Percentiles rank a stretch among this genome's conserved stretches.
Evolutionary conservation across 305 asterid genomes (phyloP).

Genomic region (Euphrasia arctica): DNA sequence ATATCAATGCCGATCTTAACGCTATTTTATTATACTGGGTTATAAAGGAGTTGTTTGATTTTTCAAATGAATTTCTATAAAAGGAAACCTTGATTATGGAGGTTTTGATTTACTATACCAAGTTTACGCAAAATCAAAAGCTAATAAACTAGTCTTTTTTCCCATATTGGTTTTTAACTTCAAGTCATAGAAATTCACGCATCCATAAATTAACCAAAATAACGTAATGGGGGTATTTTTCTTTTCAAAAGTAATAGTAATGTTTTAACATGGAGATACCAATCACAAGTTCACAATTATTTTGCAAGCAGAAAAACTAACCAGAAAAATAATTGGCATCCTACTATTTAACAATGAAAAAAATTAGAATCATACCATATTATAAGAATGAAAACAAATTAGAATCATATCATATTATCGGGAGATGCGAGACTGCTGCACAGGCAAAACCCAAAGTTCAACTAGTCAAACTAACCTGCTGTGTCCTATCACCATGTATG

Average conservation of each 20-base stretch:
- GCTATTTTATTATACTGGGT: not conserved
- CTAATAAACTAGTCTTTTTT: not conserved
- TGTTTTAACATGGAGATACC: not conserved
- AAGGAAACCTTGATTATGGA: not conserved
- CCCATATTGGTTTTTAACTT: not conserved
- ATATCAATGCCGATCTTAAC: not conserved
- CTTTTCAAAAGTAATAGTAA: not conserved
- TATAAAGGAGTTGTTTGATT: not conserved
- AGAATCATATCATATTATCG: not conserved
- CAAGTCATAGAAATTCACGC: not conserved
- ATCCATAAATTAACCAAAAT: not conserved
- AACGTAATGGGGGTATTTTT: not conserved
- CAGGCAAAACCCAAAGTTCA: constrained; percentile 12
- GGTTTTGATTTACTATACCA: not conserved
- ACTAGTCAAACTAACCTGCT: constrained; percentile 51
- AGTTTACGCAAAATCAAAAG: too few relatives aligned
- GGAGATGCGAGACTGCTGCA: constrained; percentile 2
- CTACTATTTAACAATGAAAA: not conserved
- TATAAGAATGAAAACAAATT: constrained; percentile 1
- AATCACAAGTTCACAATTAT: not conserved
- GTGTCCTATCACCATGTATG: constrained; percentile 89
- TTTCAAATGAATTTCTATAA: not conserved
- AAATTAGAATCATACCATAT: not conserved
- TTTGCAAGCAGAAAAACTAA: not conserved
- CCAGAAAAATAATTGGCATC: not conserved